Evolutionary conservation across 2,329 filamentous ascomycete species (phyloP).

Genomic region (Chlorencoelia australis): DNA sequence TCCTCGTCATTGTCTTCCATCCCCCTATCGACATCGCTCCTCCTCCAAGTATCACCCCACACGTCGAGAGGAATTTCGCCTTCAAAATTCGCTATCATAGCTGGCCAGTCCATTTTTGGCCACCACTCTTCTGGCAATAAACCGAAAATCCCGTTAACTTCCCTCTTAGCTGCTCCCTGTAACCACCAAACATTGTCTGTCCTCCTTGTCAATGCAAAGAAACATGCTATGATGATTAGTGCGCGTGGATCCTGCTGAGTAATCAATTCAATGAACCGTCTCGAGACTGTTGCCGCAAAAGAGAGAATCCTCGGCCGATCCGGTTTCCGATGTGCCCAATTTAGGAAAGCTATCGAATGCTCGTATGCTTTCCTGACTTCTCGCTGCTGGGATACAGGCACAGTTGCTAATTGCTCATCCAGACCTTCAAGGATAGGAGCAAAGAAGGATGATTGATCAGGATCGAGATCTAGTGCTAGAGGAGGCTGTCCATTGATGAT

Average conservation of each 20-base stretch:
- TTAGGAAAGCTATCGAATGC: slow-evolving; percentile 55
- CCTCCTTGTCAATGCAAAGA: slow-evolving; percentile 23
- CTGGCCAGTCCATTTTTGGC: slow-evolving; percentile 25
- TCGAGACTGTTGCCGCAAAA: slow-evolving; percentile 55
- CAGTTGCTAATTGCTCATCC: slow-evolving; percentile 41
- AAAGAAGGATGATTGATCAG: slow-evolving; percentile 46
- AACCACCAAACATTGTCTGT: slow-evolving; percentile 50
- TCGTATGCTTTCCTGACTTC: slow-evolving; percentile 46
- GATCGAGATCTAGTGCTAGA: slow-evolving; percentile 48
- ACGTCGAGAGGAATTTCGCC: slow-evolving; percentile 21
- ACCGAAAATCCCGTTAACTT: slow-evolving; percentile 45
- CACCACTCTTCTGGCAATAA: slow-evolving; percentile 24
- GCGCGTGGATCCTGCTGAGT: slow-evolving; percentile 39
- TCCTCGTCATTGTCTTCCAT: too few relatives aligned
- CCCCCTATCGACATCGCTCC: too few relatives aligned
- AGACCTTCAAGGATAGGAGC: slow-evolving; percentile 47
- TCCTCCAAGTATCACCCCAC: slow-evolving; percentile 20
- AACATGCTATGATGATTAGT: slow-evolving; percentile 23
- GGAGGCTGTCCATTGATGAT: slow-evolving; percentile 56
- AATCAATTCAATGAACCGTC: slow-evolving; percentile 50
- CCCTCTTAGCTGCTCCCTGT: slow-evolving; percentile 52
- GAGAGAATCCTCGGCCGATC: slow-evolving; percentile 48
- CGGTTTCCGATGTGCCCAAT: slow-evolving; percentile 54
- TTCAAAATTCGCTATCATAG: slow-evolving; percentile 22
- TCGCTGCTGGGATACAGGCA: slow-evolving; percentile 13